Conservation (phyloP, 2,329 filamentous ascomycete species). For the Leptodontidium sp. region DNA sequence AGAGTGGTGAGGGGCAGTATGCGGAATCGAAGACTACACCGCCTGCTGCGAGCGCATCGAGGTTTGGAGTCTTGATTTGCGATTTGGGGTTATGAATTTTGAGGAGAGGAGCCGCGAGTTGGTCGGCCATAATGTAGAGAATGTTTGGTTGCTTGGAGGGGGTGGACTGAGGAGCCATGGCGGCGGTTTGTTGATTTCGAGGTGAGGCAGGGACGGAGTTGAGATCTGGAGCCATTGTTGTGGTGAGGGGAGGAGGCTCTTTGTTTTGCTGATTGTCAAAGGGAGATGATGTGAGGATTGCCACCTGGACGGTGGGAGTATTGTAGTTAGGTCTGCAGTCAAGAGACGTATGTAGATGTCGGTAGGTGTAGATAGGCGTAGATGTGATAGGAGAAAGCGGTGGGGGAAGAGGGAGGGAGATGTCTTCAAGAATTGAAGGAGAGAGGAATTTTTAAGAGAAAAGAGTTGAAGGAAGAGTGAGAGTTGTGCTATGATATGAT, state of each 20-base stretch:
- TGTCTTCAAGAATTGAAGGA: neutral
- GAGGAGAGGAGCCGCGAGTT: slow-evolving; percentile 87
- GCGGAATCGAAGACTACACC: slow-evolving; percentile 93
- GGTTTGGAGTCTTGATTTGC: slow-evolving; percentile 90
- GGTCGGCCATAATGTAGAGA: slow-evolving; percentile 96
- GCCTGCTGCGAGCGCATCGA: slow-evolving; percentile 81
- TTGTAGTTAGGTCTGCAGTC: slow-evolving; percentile 1
- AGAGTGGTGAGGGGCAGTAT: slow-evolving; percentile 93
- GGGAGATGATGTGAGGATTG: neutral
- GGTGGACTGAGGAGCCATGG: slow-evolving; percentile 39
- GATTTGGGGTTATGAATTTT: slow-evolving; percentile 92
- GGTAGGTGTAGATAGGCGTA: neutral
- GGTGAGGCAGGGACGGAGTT: slow-evolving; percentile 72
- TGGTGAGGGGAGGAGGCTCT: neutral
- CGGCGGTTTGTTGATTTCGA: slow-evolving; percentile 41
- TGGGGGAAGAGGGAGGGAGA: neutral
- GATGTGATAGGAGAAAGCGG: neutral
- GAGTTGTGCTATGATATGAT: neutral
- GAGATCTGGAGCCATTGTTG: slow-evolving; percentile 74
- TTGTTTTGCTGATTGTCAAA: neutral
- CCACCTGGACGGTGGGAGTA: neutral
- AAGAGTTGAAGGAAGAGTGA: neutral
- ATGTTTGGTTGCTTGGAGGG: slow-evolving; percentile 69
- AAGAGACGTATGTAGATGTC: neutral
- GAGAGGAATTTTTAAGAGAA: neutral